A percentile compares a stretch with the other conserved stretches of the same genome.
Evolutionary conservation across 2,329 filamentous ascomycete genomes (phyloP).

Genomic region (Alternaria infectoria): DNA sequence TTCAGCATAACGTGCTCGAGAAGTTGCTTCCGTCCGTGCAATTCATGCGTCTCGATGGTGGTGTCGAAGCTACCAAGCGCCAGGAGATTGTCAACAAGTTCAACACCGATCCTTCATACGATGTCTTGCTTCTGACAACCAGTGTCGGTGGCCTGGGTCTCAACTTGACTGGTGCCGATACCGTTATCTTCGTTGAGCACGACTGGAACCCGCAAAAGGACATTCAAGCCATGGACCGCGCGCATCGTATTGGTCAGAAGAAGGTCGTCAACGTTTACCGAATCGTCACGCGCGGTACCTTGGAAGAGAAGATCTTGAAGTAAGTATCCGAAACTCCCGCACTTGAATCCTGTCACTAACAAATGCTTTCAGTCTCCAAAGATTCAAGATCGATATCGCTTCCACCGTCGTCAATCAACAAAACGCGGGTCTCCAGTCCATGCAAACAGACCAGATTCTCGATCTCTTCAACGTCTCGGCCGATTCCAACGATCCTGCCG

Average conservation of each 20-base stretch:
- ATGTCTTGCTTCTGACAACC: conserved; percentile 90
- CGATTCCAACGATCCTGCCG: conserved; percentile 61
- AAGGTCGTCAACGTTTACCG: conserved; percentile 99
- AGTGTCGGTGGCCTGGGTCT: conserved; percentile 93
- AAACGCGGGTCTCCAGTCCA: conserved; percentile 90
- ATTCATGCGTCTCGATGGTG: conserved; percentile 90
- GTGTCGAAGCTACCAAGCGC: conserved; percentile 88
- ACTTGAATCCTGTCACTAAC: conserved; percentile 10
- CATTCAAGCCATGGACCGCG: conserved; percentile 97
- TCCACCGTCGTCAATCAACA: conserved; percentile 99
- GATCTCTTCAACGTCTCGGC: conserved; percentile 84
- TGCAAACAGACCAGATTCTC: conserved; percentile 98
- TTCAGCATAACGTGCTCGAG: conserved; percentile 90
- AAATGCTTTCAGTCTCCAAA: conserved; percentile 72
- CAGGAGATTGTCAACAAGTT: conserved; percentile 99
- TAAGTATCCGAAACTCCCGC: conserved; percentile 50
- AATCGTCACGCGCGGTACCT: conserved; percentile 89
- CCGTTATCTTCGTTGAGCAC: conserved; percentile 98
- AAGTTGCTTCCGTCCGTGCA: conserved; percentile 91
- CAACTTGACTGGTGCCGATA: conserved; percentile 95
- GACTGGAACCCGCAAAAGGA: conserved; percentile 99
- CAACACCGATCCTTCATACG: conserved; percentile 96
- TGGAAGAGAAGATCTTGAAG: conserved; percentile 97
- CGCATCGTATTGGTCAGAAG: conserved; percentile 98
- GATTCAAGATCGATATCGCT: conserved; percentile 99